Evolutionary conservation across 768 basidiomycete genomes (phyloP).

Genomic region (Candolleomyces eurysporus): DNA sequence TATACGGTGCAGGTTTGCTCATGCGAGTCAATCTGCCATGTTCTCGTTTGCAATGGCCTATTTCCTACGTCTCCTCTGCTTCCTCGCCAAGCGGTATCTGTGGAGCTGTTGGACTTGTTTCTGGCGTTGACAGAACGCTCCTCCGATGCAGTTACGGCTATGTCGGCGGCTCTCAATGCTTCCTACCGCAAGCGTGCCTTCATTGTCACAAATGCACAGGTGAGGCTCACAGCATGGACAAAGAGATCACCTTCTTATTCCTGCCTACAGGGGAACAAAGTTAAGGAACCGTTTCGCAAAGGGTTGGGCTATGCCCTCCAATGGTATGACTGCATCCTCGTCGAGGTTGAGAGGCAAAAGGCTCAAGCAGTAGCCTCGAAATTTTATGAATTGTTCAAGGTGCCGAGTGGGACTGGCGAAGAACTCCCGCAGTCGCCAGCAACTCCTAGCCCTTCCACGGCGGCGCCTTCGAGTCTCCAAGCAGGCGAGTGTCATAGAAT

Average conservation of each 20-base stretch:
- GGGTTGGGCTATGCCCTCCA: conserved; percentile 19
- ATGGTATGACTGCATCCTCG: conserved; percentile 19
- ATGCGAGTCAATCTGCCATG: conserved; percentile 26
- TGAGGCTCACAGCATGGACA: too few species aligned
- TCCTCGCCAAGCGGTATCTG: conserved; percentile 15
- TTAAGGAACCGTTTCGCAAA: conserved; percentile 20
- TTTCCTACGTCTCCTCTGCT: conserved; percentile 13
- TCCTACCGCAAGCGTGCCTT: conserved; percentile 12
- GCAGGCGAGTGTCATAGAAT: too few species aligned
- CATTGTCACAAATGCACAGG: background rate
- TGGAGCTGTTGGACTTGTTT: conserved; percentile 14
- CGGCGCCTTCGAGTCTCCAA: too few species aligned
- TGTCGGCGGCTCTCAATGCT: conserved; percentile 9
- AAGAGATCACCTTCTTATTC: too few species aligned
- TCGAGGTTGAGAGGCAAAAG: conserved; percentile 10
- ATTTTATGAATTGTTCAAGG: background rate
- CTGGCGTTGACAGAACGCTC: conserved; percentile 13
- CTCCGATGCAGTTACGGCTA: conserved; percentile 15
- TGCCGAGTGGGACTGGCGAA: too few species aligned
- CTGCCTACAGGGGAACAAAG: conserved; percentile 12
- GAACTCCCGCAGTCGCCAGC: too few species aligned
- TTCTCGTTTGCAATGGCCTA: conserved; percentile 12
- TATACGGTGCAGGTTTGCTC: background rate
- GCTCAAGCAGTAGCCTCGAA: background rate
- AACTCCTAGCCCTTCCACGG: too few species aligned